Evolutionary conservation across 805 yeast genomes (phyloP).

Genomic region (Komagataella kurtzmanii): DNA sequence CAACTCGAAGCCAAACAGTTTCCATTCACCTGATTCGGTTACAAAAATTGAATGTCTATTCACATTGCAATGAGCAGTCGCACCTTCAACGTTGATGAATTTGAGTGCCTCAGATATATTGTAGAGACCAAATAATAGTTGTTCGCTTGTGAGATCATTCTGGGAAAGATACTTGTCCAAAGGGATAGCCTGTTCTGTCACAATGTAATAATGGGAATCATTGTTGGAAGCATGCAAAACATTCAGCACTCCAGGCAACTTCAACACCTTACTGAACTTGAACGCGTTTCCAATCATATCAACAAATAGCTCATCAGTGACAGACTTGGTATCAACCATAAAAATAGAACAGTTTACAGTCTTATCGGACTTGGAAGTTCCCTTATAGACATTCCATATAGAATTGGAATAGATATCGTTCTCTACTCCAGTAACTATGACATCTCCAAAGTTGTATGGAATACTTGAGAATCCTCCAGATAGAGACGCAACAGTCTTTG

Average conservation of each 20-base stretch:
- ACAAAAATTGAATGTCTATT: constrained; percentile 47
- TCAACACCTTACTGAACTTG: constrained; percentile 37
- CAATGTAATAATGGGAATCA: constrained; percentile 40
- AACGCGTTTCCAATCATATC: constrained; percentile 30
- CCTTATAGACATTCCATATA: constrained; percentile 56
- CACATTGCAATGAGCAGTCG: constrained; percentile 53
- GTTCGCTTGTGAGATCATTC: constrained; percentile 11
- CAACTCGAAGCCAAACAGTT: constrained; percentile 69
- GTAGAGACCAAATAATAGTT: constrained; percentile 35
- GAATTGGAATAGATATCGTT: constrained; percentile 20
- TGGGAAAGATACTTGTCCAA: constrained; percentile 25
- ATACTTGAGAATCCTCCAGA: constrained; percentile 35
- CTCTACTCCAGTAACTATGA: constrained; percentile 13
- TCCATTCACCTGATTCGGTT: constrained; percentile 69
- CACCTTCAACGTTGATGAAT: constrained; percentile 43
- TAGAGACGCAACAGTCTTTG: constrained; percentile 44
- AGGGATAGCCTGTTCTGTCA: constrained; percentile 58
- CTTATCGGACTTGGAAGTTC: constrained; percentile 36
- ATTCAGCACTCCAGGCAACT: constrained; percentile 53
- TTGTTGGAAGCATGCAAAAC: constrained; percentile 52
- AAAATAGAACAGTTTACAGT: constrained; percentile 44
- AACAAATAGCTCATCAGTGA: constrained; percentile 15
- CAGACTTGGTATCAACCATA: constrained; percentile 38
- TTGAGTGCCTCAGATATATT: constrained; percentile 39
- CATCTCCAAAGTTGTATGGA: constrained; percentile 42